These are phyloP conservation scores for Fusarium siculi DNA, from an alignment of 2,329 filamentous ascomycete genomes.

Conservation along the genomic window DNA sequence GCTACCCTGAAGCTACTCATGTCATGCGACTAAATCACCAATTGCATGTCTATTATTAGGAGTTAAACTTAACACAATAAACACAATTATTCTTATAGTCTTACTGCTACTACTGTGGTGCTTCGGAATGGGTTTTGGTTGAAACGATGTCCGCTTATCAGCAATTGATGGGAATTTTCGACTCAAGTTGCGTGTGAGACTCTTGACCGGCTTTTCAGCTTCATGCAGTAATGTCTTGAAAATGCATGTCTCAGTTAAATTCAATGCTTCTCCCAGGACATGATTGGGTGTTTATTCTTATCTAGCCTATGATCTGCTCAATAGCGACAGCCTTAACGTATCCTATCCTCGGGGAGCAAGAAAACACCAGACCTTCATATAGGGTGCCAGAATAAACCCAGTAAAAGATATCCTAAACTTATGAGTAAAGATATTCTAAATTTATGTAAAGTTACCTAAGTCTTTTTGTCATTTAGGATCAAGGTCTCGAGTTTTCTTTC, in stretches of 20 bases:
- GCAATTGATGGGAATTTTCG: too few species aligned
- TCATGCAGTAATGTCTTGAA: not conserved
- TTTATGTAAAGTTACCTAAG: too few species aligned
- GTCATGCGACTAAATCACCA: not conserved
- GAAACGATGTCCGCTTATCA: accelerated
- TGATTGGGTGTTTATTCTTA: too few species aligned
- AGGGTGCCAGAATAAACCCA: too few species aligned
- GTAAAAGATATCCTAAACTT: too few species aligned
- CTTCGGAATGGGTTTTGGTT: accelerated
- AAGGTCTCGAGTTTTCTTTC: too few species aligned
- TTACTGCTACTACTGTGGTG: not conserved
- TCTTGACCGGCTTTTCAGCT: not conserved
- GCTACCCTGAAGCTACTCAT: slow-evolving; percentile 25
- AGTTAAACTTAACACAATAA: too few species aligned
- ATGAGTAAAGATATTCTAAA: too few species aligned
- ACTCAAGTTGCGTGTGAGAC: not conserved
- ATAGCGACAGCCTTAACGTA: not conserved
- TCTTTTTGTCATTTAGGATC: too few species aligned
- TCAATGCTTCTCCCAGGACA: not conserved
- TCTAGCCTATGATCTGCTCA: not conserved
- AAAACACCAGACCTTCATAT: too few species aligned
- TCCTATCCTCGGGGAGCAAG: too few species aligned
- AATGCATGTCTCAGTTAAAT: not conserved
- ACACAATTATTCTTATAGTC: accelerated
- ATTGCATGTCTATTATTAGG: not conserved